These are phyloP conservation scores for Psidium friedrichsthalianum DNA, from an alignment of 345 rosid genomes.

Conservation along the genomic window DNA sequence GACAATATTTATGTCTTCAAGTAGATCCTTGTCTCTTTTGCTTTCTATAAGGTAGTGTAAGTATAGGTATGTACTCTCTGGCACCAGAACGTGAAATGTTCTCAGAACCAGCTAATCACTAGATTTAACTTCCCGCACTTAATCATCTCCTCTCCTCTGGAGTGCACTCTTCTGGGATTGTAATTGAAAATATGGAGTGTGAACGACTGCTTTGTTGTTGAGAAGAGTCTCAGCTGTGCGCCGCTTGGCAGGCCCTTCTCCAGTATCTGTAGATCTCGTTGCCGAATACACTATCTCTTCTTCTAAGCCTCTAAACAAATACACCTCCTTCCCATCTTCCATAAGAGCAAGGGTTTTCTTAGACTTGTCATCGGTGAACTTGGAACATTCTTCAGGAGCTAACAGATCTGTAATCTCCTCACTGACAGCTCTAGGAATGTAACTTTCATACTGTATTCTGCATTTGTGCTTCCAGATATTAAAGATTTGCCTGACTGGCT, in stretches of 20 bases:
- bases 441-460: conserved; percentile 96
- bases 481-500: conserved; percentile 88
- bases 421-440: conserved; percentile 87
- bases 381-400: conserved; percentile 77
- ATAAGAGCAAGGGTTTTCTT: conserved; percentile 92
- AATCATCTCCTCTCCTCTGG: conserved; percentile 98
- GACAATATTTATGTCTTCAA: background rate
- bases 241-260: conserved; percentile 94
- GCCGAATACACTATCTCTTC: conserved; percentile 96
- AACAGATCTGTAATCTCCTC: conserved; percentile 96
- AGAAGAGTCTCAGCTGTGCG: conserved; percentile 99
- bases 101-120: conserved; percentile 97
- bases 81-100: conserved; percentile 99
- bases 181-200: conserved; percentile 91
- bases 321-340: conserved; percentile 99
- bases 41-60: background rate
- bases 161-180: conserved; percentile 97
- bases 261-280: conserved; percentile 87
- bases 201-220: conserved; percentile 99
- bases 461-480: conserved; percentile 84
- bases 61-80: conserved; percentile 44
- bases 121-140: conserved; percentile 97
- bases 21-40: background rate
- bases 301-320: conserved; percentile 85
- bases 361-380: conserved; percentile 78